Evolutionary conservation across 768 basidiomycete species (phyloP), one percentile per base, ranked within the genome.

Genomic region (Sarcodon sp.): DNA sequence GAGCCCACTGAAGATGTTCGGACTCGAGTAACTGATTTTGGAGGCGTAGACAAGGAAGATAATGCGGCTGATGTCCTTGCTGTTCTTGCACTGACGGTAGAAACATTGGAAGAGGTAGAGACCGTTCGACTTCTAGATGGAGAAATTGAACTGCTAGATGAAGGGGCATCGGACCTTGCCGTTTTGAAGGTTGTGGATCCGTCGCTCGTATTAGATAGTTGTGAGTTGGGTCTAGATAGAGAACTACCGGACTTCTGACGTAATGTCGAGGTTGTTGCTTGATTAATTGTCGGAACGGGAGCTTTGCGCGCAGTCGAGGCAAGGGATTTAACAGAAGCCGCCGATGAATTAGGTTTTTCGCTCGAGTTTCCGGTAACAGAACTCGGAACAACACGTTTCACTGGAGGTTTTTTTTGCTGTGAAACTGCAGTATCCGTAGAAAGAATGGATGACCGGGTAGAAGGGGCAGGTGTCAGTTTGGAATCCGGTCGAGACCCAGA

Each of bases 401-500:
- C 33, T 27, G 8, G 46, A 43, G 1, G 35, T 33, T 5, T 33
- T 12, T 35, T 51, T 45, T 27, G 46, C 18, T 7, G 46, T 12
- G 13, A 51, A 6, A 18, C n/a, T 43, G 21, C 21, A 27, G 35
- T 15, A 35, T 45, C 33, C 21, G 51, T 53, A 4, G 53, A 54
- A 15, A 49, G 53, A 32, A 49, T n/a, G n/a, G 57, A 56, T 1
- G 52, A 47, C 13, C 52, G 45, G 3, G 51, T 48, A 3, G 57
- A 47, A 5, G 57, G 57, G 35, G 65, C 68, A 15, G 82, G 82
- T 2, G 80, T 82, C 7, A 86, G 67, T 56, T 87, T 86, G 5
- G 83, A 86, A 53, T 87, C 85, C 2, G 84, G 84, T 13, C 65
- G 57, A 15, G 52, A 52, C 8, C 57, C 57, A 1, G 59, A 47